Evolutionary conservation across 768 basidiomycete species (phyloP).

Genomic region (Phylloporus sp.): DNA sequence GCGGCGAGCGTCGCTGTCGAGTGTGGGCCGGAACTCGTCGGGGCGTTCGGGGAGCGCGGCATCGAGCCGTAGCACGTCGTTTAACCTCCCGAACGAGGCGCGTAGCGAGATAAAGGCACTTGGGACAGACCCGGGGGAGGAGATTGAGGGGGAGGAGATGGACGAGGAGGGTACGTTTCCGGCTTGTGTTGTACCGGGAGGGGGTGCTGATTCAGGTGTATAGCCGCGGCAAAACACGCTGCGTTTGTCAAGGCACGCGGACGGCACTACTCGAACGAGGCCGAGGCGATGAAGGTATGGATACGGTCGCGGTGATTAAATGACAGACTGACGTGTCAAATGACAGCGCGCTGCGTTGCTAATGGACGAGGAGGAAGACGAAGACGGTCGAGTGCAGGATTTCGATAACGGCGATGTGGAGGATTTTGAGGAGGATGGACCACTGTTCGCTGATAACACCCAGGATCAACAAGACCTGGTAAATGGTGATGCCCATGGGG

Average conservation of each 20-base stretch:
- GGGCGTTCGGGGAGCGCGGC: slow-evolving; percentile 61
- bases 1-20: slow-evolving; percentile 71
- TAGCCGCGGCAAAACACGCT: slow-evolving; percentile 79
- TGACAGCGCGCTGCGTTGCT: slow-evolving; percentile 60
- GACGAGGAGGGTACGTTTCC: slow-evolving; percentile 70
- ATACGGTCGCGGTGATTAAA: not conserved
- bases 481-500: slow-evolving; percentile 23
- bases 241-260: slow-evolving; percentile 78
- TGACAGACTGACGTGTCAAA: slow-evolving; percentile 1
- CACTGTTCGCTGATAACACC: not conserved
- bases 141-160: slow-evolving; percentile 78
- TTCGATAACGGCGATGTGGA: slow-evolving; percentile 9
- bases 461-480: not conserved
- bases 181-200: not conserved
- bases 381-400: not conserved
- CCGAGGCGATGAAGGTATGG: slow-evolving; percentile 86
- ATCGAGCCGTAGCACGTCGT: slow-evolving; percentile 78
- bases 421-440: not conserved
- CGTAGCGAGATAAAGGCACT: slow-evolving; percentile 54
- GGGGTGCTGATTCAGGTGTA: slow-evolving; percentile 1
- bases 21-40: slow-evolving; percentile 48
- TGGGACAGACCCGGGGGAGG: slow-evolving; percentile 39
- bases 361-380: slow-evolving; percentile 59
- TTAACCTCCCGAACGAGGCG: slow-evolving; percentile 72
- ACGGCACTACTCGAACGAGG: slow-evolving; percentile 87